Evolutionary conservation across 2,329 filamentous ascomycete genomes (phyloP).

Genomic region (Pyrenophora teres): DNA sequence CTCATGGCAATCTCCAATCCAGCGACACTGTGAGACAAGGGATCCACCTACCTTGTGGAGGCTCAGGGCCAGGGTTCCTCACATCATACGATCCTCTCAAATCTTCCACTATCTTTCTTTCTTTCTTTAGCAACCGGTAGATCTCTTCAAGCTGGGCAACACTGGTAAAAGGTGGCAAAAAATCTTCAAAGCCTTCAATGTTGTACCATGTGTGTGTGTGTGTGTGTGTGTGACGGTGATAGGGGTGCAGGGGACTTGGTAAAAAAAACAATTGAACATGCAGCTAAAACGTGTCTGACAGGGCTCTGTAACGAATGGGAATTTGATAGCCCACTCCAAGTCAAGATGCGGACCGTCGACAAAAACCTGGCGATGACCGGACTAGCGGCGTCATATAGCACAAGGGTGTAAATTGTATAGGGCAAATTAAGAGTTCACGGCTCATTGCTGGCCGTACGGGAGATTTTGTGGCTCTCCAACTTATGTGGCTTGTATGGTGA

Average conservation of each 20-base stretch:
- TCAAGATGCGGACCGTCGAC: conserved; percentile 5
- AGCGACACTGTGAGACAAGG: background rate
- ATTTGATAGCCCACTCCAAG: conserved; percentile 10
- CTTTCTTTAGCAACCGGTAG: conserved; percentile 16
- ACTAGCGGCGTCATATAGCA: conserved; percentile 29
- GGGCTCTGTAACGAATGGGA: conserved; percentile 24
- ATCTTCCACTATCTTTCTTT: background rate
- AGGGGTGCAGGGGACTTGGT: conserved; percentile 26
- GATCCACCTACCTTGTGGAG: background rate
- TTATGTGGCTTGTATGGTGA: background rate
- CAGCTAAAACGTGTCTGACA: conserved; percentile 17
- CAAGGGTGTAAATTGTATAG: conserved; percentile 30
- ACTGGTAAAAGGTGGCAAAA: conserved; percentile 24
- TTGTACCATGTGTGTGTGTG: conserved; percentile 31
- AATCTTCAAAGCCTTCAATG: conserved; percentile 11
- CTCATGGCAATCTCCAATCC: background rate
- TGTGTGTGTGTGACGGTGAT: conserved; percentile 30
- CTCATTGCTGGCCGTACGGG: background rate
- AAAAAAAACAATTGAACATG: conserved; percentile 13
- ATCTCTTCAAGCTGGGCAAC: conserved; percentile 1
- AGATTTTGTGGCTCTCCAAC: background rate
- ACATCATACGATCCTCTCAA: background rate
- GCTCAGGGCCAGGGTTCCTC: conserved; percentile 6
- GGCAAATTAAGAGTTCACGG: background rate
- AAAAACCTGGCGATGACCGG: conserved; percentile 16